These are phyloP conservation scores for Elongisporangium senticosum DNA, from an alignment of 352 stramenopile species.

Conservation along the genomic window DNA sequence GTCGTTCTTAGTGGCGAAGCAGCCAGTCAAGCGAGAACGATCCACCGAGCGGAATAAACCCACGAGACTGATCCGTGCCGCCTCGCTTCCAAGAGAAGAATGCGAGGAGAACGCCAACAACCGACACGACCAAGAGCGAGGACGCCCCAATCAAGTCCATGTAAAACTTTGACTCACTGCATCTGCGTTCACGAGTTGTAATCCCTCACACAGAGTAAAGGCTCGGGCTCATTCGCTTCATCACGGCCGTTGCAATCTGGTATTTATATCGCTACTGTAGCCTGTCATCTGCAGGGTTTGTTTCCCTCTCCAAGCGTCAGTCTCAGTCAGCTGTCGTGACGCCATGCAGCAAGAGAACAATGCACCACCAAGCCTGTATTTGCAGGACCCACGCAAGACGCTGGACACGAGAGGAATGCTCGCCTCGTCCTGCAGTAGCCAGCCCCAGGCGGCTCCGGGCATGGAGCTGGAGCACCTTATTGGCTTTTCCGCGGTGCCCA, in stretches of 20 bases:
- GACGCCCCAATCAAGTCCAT: not conserved
- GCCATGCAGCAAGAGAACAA: not conserved
- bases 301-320: not conserved
- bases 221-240: not conserved
- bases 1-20: not conserved
- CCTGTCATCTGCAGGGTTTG: not conserved
- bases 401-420: not conserved
- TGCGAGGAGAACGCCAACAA: not conserved
- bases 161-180: no score
- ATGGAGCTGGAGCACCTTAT: slow-evolving; percentile 94
- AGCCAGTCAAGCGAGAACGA: not conserved
- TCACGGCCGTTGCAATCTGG: not conserved
- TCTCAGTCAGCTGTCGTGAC: no score
- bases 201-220: no score
- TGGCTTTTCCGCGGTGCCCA: slow-evolving; percentile 76
- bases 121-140: no score
- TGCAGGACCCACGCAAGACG: not conserved
- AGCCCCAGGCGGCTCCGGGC: slow-evolving; percentile 2
- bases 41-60: not conserved
- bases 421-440: not conserved
- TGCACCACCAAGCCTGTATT: not conserved
- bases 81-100: not conserved
- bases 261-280: not conserved
- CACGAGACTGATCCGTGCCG: not conserved
- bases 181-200: no score